Conservation (phyloP, 257 asterid species). For the Asclepias syriaca region DNA sequence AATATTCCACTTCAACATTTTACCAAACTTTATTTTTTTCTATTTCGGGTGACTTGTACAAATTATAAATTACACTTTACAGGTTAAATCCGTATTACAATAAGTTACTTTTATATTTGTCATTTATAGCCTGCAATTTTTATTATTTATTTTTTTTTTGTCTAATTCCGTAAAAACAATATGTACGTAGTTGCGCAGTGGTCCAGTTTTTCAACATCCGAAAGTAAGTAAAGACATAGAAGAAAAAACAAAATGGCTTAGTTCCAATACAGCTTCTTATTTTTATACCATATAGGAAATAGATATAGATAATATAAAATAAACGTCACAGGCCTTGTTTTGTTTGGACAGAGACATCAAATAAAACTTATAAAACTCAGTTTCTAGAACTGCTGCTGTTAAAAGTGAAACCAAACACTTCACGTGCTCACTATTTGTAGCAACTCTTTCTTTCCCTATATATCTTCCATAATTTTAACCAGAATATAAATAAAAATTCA, state of each 20-base stretch:
- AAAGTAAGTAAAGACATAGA: neutral
- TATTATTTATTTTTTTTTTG: too few relatives aligned
- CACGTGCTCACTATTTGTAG: slow-evolving; percentile 2
- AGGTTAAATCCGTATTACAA: too few relatives aligned
- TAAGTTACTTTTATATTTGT: too few relatives aligned
- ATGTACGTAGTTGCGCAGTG: neutral
- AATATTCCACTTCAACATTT: too few relatives aligned
- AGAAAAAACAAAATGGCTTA: neutral
- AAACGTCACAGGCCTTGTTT: neutral
- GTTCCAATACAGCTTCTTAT: neutral
- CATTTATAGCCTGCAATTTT: too few relatives aligned
- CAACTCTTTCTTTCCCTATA: neutral
- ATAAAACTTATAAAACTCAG: neutral
- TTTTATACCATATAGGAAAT: neutral
- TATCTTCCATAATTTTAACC: neutral
- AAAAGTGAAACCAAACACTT: slow-evolving; percentile 12
- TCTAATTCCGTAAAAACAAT: neutral
- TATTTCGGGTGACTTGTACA: too few relatives aligned
- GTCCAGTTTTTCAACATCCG: neutral
- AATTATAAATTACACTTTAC: too few relatives aligned
- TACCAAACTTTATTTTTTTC: too few relatives aligned
- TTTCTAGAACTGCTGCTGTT: slow-evolving; percentile 14
- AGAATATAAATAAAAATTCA: too few relatives aligned
- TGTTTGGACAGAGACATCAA: slow-evolving; percentile 8
- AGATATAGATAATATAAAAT: neutral